phyloP scores from a whole-genome alignment of 23 red algal species.

The Gracilaria domingensis region DNA sequence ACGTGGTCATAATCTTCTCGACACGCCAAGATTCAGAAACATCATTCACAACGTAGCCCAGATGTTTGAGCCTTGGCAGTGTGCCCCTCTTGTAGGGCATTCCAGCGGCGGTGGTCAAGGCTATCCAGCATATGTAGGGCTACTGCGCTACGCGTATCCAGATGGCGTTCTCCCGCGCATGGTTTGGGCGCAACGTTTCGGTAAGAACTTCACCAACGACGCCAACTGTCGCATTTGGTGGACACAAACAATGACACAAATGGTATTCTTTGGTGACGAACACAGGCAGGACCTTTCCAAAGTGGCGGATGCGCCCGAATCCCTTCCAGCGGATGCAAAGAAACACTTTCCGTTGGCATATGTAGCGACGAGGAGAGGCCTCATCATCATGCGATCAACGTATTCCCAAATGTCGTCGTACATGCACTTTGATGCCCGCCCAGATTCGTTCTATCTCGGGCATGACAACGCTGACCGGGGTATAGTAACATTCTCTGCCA shows the following conservation, averaged over 20 bases:
- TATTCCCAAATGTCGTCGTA: constrained; percentile 43
- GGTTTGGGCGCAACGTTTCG: constrained; percentile 57
- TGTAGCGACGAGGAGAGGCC: constrained; percentile 41
- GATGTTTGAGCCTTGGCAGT: constrained; percentile 66
- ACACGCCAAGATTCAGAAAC: constrained; percentile 52
- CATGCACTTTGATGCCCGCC: constrained; percentile 68
- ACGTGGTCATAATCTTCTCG: constrained; percentile 45
- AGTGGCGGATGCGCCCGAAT: constrained; percentile 50
- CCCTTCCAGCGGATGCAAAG: not conserved
- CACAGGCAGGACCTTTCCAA: not conserved
- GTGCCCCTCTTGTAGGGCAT: constrained; percentile 55
- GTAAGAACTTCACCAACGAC: constrained; percentile 31
- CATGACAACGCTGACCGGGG: constrained; percentile 74
- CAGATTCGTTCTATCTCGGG: constrained; percentile 60
- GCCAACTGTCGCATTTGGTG: constrained; percentile 44
- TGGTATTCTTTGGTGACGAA: constrained; percentile 59
- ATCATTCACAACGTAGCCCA: constrained; percentile 60
- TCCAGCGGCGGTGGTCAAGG: constrained; percentile 60
- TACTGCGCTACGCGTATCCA: constrained; percentile 63
- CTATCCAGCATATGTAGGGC: constrained; percentile 32
- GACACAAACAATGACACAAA: constrained; percentile 51
- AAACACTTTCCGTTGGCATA: constrained; percentile 43
- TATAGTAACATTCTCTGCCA: constrained; percentile 50
- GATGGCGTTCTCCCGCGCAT: constrained; percentile 47
- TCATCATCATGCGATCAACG: constrained; percentile 42